Evolutionary conservation across 2,329 filamentous ascomycete genomes (phyloP).

Genomic region (Stenocarpella maydis): DNA sequence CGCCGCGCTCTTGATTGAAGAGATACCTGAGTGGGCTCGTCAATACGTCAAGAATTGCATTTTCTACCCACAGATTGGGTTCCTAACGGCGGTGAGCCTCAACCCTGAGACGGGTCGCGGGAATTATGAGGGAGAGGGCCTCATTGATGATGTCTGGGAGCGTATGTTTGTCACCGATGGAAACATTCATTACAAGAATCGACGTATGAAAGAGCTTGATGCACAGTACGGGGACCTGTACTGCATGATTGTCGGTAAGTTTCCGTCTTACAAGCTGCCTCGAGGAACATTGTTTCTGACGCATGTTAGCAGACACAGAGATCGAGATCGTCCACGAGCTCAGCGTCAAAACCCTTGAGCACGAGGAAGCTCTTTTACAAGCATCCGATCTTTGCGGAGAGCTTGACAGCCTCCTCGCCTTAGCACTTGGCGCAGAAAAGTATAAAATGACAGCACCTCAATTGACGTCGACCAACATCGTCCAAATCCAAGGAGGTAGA

Average conservation of each 20-base stretch:
- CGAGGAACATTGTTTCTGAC: neutral
- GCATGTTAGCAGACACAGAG: slow-evolving; percentile 70
- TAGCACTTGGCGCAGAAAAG: slow-evolving; percentile 78
- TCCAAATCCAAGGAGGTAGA: slow-evolving; percentile 80
- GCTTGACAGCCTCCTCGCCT: slow-evolving; percentile 83
- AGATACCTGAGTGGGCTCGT: slow-evolving; percentile 67
- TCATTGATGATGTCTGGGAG: slow-evolving; percentile 73
- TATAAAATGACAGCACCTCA: slow-evolving; percentile 76
- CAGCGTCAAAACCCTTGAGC: slow-evolving; percentile 72
- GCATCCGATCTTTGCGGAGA: slow-evolving; percentile 87
- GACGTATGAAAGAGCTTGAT: slow-evolving; percentile 82
- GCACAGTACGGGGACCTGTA: slow-evolving; percentile 84
- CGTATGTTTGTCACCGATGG: slow-evolving; percentile 77
- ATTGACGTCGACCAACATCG: slow-evolving; percentile 74
- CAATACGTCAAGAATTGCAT: slow-evolving; percentile 75
- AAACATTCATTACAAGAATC: slow-evolving; percentile 86
- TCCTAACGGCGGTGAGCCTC: slow-evolving; percentile 77
- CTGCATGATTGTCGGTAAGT: slow-evolving; percentile 78
- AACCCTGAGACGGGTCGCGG: slow-evolving; percentile 66
- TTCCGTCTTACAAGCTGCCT: neutral
- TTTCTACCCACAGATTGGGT: slow-evolving; percentile 91
- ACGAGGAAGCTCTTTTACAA: slow-evolving; percentile 69
- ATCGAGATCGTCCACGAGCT: slow-evolving; percentile 87
- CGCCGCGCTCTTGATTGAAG: slow-evolving; percentile 67
- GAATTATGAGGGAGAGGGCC: slow-evolving; percentile 68